Evolutionary conservation across 352 stramenopile species (phyloP).

Genomic region (Phytophthora sojae): DNA sequence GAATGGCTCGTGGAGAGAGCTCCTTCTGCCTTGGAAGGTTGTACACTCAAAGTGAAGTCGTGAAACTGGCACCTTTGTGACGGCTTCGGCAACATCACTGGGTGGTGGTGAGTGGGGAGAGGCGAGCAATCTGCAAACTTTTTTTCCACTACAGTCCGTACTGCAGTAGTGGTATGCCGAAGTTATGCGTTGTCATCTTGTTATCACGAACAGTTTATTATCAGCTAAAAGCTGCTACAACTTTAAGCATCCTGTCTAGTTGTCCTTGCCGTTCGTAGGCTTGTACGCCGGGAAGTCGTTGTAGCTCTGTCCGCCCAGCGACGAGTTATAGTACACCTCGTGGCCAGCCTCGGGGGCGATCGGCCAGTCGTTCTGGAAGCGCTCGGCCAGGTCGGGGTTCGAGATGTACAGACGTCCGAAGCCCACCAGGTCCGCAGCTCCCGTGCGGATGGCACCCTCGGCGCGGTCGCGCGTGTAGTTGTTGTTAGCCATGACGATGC

Average conservation of each 20-base stretch:
- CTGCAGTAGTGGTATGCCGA: no score
- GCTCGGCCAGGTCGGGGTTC: conserved; percentile 56
- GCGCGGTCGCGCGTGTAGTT: conserved; percentile 46
- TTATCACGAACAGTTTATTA: no score
- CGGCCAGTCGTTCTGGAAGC: conserved; percentile 39
- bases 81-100: no score
- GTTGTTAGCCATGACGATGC: conserved; percentile 41
- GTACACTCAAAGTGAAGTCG: no score
- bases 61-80: no score
- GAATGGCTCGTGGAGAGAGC: no score
- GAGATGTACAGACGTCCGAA: conserved; percentile 55
- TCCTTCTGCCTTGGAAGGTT: no score
- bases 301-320: conserved; percentile 35
- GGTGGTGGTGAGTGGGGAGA: no score
- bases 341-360: conserved; percentile 17
- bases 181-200: no score
- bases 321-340: conserved; percentile 39
- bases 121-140: no score
- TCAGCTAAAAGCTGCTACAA: not conserved
- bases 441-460: conserved; percentile 40
- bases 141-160: no score
- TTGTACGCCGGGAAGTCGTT: conserved; percentile 38
- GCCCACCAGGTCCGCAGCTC: conserved; percentile 36
- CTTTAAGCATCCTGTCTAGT: not conserved
- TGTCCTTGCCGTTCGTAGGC: conserved; percentile 2